These are phyloP conservation scores for Cystofilobasidium bisporidii DNA, from an alignment of 768 basidiomycete genomes.

Conservation along the genomic window DNA sequence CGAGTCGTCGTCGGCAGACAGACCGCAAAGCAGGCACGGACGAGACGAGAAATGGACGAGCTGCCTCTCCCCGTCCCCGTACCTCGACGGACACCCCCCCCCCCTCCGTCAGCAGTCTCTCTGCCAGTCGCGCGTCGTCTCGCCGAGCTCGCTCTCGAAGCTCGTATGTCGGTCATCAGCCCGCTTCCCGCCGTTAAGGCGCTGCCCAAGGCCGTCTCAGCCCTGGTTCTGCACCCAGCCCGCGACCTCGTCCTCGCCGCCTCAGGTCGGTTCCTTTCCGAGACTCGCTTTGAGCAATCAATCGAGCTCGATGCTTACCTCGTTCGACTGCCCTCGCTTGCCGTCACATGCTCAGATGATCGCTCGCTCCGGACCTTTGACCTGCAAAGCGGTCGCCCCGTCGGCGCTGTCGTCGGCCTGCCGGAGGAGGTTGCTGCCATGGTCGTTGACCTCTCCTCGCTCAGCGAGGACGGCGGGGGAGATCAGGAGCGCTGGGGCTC, in stretches of 20 bases:
- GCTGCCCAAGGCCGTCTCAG: slow-evolving; percentile 16
- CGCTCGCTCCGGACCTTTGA: slow-evolving; percentile 13
- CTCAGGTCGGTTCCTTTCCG: slow-evolving; percentile 14
- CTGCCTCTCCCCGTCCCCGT: too few relatives aligned
- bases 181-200: not conserved
- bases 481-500: not conserved
- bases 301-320: not conserved
- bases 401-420: slow-evolving; percentile 15
- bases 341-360: slow-evolving; percentile 9
- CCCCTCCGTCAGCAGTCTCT: too few relatives aligned
- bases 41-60: too few relatives aligned
- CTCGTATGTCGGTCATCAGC: not conserved
- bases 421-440: slow-evolving; percentile 16
- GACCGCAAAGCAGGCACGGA: too few relatives aligned
- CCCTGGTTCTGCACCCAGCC: slow-evolving; percentile 6
- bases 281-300: too few relatives aligned
- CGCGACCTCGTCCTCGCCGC: slow-evolving; percentile 7
- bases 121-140: too few relatives aligned
- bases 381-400: not conserved
- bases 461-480: not conserved
- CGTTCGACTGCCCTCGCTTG: too few relatives aligned
- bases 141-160: too few relatives aligned
- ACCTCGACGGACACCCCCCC: too few relatives aligned
- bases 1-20: too few relatives aligned
- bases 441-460: slow-evolving; percentile 3